Base-by-base conservation (phyloP, 1,284 basidiomycete species). In the Pseudozyma sp. region DNA sequence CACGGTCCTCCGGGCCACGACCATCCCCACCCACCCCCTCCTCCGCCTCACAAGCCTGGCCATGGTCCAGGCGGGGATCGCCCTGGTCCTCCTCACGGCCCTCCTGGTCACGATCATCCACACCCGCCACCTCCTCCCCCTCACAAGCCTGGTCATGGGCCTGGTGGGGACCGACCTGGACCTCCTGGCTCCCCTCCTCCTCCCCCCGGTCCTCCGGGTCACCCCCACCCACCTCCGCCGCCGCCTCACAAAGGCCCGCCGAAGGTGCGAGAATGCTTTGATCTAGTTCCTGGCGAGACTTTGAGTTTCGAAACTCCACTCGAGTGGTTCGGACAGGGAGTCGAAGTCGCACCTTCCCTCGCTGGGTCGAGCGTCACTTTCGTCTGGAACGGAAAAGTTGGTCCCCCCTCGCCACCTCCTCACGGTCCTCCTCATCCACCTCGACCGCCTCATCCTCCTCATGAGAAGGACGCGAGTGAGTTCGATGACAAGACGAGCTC, bases 281-380 rank as follows among this genome's bases (percentile, higher is more conserved):
- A 64, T 19, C 13, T 64, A 16, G 40, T 40, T 40, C 60, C 60
- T 8, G 67, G 56, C 30, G 59, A 69, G 55, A 51, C 47, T 13
- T 48, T 69, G 29, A 40, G 49, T 10, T 34, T 69, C 24, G 29
- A 40, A n/a, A 29, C 47, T 6, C 51, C 45, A 2, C 54, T 69
- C 35, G 48, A 59, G 13, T 55, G 67, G 67, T 14, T n/a, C 1
- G 52, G 61, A 1, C 60, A 69, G 44, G 40, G 49, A 14, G 60
- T 69, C 11, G 49, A 63, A 35, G 55, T 69, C 6, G 67, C 58
- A 14, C 67, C 67, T 16, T 63, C 60, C 4, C 52, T 69, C 8
- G 60, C 67, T 8, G 67, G 67, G 24, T 69, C 60, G 30, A 56
- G 55, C 46, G 67, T 69, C 47, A 63, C 60, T 13, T 69, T 69